Evolutionary conservation across 208 protist species (phyloP), one percentile per base, ranked within the genome.

Genomic region (Trypanosoma brucei): DNA sequence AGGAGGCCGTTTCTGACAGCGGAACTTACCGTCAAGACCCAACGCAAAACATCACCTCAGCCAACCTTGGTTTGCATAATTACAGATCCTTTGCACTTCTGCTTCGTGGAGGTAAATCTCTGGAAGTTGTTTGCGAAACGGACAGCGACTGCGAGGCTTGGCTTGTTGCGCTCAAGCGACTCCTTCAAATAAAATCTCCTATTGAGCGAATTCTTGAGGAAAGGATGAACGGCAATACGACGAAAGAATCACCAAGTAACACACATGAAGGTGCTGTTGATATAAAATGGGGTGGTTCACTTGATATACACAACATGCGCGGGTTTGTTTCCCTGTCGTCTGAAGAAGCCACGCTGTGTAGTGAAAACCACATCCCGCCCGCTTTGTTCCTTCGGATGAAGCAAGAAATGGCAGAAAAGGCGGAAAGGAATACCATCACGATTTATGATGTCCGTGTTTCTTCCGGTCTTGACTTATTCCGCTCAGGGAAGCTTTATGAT

Each of bases 121-220:
- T 94, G n/a, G 91, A 96, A 67, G 67, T 96, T 55, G 81, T 96
- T 30, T 93, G 88, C 72, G 85, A 96, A 58, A 82, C 83, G 0
- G 88, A 95, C 84, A 84, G 81, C 11, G 91, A 96, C 77, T 94
- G 77, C 40, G 91, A 96, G 66, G 91, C 88, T 37, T 94, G 88
- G 88, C 57, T 93, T 54, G 83, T 96, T 33, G 86, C 74, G 1
- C 70, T 96, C 31, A 90, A 93, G 67, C 85, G 88, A 8, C 70
- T 95, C 5, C 64, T 94, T n/a, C 58, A 81, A 57, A 75, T 88
- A 49, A 79, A 80, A 55, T 84, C 78, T 31, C 60, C 65, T 13
- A 74, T 89, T 7, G 86, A 95, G 74, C 70, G 60, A 44, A 42
- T 80, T 48, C 56, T 88, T 22, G 82, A 91, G 52, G 70, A 77